Evolutionary conservation across 73 alveolate species (phyloP).

Genomic region (Tetrahymena thermophila): DNA sequence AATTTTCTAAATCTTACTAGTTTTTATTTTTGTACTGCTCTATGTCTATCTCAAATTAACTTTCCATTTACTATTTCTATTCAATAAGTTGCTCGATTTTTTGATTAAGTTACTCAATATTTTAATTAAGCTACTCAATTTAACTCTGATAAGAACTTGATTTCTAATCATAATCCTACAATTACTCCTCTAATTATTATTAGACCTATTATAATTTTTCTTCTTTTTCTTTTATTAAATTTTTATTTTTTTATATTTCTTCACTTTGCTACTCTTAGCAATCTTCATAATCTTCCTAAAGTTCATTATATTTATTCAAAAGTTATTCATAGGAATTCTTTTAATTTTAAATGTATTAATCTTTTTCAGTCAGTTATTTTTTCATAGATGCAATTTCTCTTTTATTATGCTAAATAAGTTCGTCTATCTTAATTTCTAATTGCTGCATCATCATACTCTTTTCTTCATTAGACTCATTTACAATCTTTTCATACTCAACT

Average conservation of each 20-base stretch:
- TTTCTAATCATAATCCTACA: background rate
- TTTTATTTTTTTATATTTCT: background rate
- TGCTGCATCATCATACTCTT: background rate
- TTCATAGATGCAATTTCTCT: background rate
- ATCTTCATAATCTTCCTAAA: background rate
- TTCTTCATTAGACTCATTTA: background rate
- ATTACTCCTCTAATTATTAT: background rate
- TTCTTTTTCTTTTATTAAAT: background rate
- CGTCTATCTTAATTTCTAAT: background rate
- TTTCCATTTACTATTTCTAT: background rate
- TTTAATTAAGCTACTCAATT: background rate
- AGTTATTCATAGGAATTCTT: background rate
- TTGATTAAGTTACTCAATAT: background rate
- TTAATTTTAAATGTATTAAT: background rate
- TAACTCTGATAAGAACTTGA: background rate
- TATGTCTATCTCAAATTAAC: background rate
- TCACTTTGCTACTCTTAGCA: background rate
- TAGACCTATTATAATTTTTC: background rate
- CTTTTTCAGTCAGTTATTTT: background rate
- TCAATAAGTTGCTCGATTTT: background rate
- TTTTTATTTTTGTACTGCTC: background rate
- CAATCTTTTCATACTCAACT: conserved; percentile 4
- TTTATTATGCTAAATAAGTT: background rate
- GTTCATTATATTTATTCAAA: background rate
- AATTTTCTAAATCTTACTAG: background rate